Evolutionary conservation across 306 rosid species (phyloP).

Genomic region (Erythrophleum fordii): DNA sequence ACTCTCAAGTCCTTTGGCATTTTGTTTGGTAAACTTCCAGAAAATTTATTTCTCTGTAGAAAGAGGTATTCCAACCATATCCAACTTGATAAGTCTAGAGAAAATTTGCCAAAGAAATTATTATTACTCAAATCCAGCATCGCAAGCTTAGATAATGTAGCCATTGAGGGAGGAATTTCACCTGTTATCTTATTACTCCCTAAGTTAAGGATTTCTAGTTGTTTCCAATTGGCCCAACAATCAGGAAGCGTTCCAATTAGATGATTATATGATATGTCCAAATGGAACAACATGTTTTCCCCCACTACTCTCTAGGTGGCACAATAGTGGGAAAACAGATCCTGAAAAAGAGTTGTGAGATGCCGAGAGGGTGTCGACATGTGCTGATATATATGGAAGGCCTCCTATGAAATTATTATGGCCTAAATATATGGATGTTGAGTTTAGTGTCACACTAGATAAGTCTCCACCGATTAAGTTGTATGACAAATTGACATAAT

Average conservation of each 20-base stretch:
- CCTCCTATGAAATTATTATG: not conserved
- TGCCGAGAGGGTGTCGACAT: not conserved
- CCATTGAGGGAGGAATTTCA: not conserved
- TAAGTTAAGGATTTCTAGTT: not conserved
- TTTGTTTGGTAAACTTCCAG: not conserved
- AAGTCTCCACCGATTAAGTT: not conserved
- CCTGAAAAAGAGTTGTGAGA: slow-evolving; percentile 13
- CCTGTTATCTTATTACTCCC: slow-evolving; percentile 25
- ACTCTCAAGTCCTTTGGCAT: not conserved
- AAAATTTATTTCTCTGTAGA: not conserved
- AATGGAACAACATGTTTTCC: no score
- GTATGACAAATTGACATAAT: not conserved
- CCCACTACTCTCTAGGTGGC: not conserved
- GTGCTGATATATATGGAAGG: not conserved
- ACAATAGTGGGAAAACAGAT: not conserved
- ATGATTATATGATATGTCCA: not conserved
- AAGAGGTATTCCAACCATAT: no score
- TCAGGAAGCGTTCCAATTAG: not conserved
- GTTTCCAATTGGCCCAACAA: not conserved
- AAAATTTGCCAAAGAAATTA: not conserved
- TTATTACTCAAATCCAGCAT: not conserved
- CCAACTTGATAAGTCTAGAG: not conserved
- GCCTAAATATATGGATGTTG: not conserved
- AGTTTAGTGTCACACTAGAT: not conserved
- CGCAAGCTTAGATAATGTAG: not conserved